Base-by-base conservation (phyloP, 352 stramenopile genomes). In the Thraustotheca clavata region DNA sequence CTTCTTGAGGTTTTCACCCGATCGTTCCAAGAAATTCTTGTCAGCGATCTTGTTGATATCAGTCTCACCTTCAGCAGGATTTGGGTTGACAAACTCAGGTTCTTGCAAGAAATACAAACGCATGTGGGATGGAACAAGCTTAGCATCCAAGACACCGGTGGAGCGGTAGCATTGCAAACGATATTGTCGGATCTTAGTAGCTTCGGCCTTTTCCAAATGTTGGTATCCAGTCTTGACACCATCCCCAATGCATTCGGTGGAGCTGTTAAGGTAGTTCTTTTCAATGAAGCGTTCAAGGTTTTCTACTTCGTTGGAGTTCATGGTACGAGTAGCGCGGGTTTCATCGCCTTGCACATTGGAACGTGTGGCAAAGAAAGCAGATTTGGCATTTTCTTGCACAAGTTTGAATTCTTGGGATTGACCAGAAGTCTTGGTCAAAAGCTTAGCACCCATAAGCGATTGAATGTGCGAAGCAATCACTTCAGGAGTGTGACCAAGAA, bases 121-220 rank as follows among this genome's bases (percentile, higher is more conserved):
- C 65, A 92, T 80, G 69, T 92, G 83, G 55, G 80, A 90, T 3
- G 83, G 83, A 59, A 92, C 80, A 14, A 76, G 59, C n/a, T 72
- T 60, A 3, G 80, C 66, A 68, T 92, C 83, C n/a, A 92, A 67
- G 68, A 92, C 78, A 33, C 83, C 83, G 54, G 52, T 71, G 16
- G 79, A 88, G 59, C 83, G 83, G 76, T 92, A 92, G 80, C 83
- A 92, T 67, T 92, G 83, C 65, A 92, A 79, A 49, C 83, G 79
- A 75, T 89, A 89, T 3, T 78, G 84, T 68, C 74, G 78, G 49
- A 67, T 62, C 71, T 90, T 88, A 36, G 69, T 67, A 12, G 60
- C 38, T 63, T 90, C 81, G 4, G 73, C 46, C 49, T 79, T 68
- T 38, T 89, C 80, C 2, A 91, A 66, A 55, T 87, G 76, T 67